Evolutionary conservation across 2,329 filamentous ascomycete genomes (phyloP), one percentile per base, ranked within the genome.

Genomic region (Penicillium sp.): DNA sequence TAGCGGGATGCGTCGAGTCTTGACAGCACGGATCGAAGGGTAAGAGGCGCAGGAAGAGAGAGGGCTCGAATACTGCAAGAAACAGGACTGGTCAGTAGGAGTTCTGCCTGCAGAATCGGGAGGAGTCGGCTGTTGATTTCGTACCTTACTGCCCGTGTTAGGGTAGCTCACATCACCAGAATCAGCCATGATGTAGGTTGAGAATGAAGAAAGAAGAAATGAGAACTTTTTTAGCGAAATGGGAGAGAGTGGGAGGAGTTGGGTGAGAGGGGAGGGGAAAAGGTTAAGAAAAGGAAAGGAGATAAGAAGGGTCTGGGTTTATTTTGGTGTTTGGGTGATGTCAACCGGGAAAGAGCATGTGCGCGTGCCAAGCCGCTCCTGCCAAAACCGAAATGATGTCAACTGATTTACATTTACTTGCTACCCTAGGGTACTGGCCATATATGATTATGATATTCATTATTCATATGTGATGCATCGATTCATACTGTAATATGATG

Each of bases 101-200:
- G n/a, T n/a, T 46, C 24, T 28, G 37, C n/a, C 7, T 43, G 36
- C 37, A 39, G 9, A 44, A 36, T 48, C 48, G 51, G 48, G 44
- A 51, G 49, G 54, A 54, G 33, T 46, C 42, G 48, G 40, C 46
- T 50, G 28, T 37, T 47, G 24, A 10, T 37, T 39, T 48, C 58
- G 42, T 68, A 75, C 73, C 72, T 75, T 69, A 76, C 75, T 69
- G 61, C 66, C 66, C 57, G 74, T 66, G 58, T 73, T 66, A 48
- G 71, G 72, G 56, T 75, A 75, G 64, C 62, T 71, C 64, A 75
- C 71, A 57, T 72, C 66, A 62, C 67, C 66, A 55, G 66, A 57
- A 55, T 70, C 66, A 59, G 71, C 69, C 70, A 73, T 74, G 49
- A 54, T 51, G 63, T 6, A 14, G 21, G 21, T 40, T 16, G n/a